Evolutionary conservation across 441 rosid species (phyloP), one percentile per base, ranked within the genome.

Genomic region (Aleurites moluccanus): DNA sequence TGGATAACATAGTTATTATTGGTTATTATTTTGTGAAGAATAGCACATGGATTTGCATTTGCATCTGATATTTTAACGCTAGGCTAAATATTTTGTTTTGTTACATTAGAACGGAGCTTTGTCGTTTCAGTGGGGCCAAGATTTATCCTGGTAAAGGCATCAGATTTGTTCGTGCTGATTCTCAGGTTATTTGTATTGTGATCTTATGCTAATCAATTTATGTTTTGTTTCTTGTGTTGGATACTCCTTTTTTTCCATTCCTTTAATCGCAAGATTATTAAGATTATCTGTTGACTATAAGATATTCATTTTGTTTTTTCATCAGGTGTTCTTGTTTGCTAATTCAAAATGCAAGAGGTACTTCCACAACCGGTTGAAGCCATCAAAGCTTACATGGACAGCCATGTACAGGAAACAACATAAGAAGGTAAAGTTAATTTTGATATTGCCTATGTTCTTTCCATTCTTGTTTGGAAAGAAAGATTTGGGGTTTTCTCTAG

Each of bases 361-460:
- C 72, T 93, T 93, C 77, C 98, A 93, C 83, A 89, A 90, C 80
- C 81, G 89, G 67, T 64, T 93, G 88, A 93, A 93, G 92, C 98
- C 97, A 3, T 93, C 98, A 1, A 93, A 93, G 90, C 96, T 93
- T 76, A 73, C 88, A 35, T 93, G 98, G 98, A 93, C 95, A 14
- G 89, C 98, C 75, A 91, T 93, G 93, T 93, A 86, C 81, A 79
- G 98, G 78, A 93, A 93, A 83, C 98, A 93, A 69, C 98, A 92
- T 73, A 92, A 92, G 74, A 92, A 92, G 93, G 98, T 89, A 42
- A 21, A 16, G 25, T 28, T 16, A 23, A 6, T 23, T 21, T 66
- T 38, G 10, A 18, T 8, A 2, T 30, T 30, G 33, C 33, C 2
- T 2, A 2, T 5, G 3, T 6, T 5, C 42, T 49, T 21, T 56